A percentile compares a stretch with the other conserved stretches of the same genome.
Evolutionary conservation across 1,284 basidiomycete genomes (phyloP).

Genomic region (Vanrija sp.): DNA sequence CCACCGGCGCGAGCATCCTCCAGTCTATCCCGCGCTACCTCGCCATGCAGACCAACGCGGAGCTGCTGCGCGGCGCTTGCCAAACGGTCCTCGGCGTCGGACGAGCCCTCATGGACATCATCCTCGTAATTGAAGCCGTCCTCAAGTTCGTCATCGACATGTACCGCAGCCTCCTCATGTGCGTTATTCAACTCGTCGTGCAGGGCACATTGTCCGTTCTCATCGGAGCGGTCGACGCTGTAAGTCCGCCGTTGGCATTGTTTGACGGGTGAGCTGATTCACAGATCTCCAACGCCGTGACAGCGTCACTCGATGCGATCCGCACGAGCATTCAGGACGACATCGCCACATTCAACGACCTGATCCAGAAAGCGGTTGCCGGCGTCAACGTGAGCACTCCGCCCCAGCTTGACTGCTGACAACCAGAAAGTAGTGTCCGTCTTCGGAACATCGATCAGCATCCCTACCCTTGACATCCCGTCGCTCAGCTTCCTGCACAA

Average conservation of each 20-base stretch:
- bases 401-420: not conserved
- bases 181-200: conserved; percentile 85
- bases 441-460: conserved; percentile 57
- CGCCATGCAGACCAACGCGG: conserved; percentile 75
- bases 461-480: conserved; percentile 68
- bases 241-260: conserved; percentile 30
- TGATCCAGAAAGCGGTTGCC: conserved; percentile 62
- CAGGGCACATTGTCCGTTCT: conserved; percentile 73
- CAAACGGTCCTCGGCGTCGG: conserved; percentile 72
- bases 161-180: conserved; percentile 86
- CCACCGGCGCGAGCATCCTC: conserved; percentile 72
- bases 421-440: conserved; percentile 57
- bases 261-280: not conserved
- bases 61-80: conserved; percentile 71
- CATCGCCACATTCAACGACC: conserved; percentile 63
- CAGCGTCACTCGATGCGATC: conserved; percentile 59
- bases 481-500: conserved; percentile 68
- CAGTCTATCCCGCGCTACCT: conserved; percentile 83
- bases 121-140: conserved; percentile 78
- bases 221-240: conserved; percentile 70
- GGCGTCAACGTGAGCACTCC: conserved; percentile 56
- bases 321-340: conserved; percentile 68
- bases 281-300: conserved; percentile 68
- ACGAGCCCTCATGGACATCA: conserved; percentile 58
- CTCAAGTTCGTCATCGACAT: conserved; percentile 88